These are phyloP conservation scores for Botrytis deweyae DNA, from an alignment of 2,329 filamentous ascomycete species.

Conservation along the genomic window DNA sequence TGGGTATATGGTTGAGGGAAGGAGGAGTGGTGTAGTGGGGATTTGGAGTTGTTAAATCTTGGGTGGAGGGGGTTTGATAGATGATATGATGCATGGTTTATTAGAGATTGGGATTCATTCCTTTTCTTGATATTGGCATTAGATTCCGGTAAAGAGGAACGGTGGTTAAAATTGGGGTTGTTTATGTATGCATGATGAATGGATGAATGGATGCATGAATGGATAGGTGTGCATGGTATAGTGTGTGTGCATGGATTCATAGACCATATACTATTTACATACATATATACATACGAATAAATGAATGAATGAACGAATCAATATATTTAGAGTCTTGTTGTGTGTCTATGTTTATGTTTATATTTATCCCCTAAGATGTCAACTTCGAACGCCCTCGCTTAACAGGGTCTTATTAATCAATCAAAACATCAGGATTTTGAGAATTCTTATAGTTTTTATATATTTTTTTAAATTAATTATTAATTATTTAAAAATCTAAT, in stretches of 20 bases:
- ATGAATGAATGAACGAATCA: background rate
- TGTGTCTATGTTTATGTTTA: background rate
- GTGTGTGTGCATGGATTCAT: background rate
- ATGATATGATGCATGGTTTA: background rate
- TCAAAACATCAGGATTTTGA: too few relatives aligned
- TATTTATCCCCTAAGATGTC: too few relatives aligned
- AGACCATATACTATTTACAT: background rate
- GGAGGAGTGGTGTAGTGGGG: constrained; percentile 82
- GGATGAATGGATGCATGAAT: background rate
- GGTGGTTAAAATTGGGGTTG: background rate
- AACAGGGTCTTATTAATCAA: too few relatives aligned
- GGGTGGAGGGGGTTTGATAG: background rate
- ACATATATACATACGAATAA: background rate
- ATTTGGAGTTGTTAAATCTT: constrained; percentile 73
- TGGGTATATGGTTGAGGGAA: constrained; percentile 88
- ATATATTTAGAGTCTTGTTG: background rate
- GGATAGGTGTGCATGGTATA: background rate
- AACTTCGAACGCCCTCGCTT: too few relatives aligned
- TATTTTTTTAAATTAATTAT: too few relatives aligned
- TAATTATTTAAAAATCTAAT: too few relatives aligned
- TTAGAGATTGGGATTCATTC: background rate
- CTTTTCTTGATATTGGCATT: background rate
- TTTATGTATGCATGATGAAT: background rate
- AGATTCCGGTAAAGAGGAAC: background rate
- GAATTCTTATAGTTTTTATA: too few relatives aligned